A percentile compares a stretch with the other conserved stretches of the same genome.
phyloP scores from a whole-genome alignment of 2,329 filamentous ascomycete species.

The Seiridium cupressi region DNA sequence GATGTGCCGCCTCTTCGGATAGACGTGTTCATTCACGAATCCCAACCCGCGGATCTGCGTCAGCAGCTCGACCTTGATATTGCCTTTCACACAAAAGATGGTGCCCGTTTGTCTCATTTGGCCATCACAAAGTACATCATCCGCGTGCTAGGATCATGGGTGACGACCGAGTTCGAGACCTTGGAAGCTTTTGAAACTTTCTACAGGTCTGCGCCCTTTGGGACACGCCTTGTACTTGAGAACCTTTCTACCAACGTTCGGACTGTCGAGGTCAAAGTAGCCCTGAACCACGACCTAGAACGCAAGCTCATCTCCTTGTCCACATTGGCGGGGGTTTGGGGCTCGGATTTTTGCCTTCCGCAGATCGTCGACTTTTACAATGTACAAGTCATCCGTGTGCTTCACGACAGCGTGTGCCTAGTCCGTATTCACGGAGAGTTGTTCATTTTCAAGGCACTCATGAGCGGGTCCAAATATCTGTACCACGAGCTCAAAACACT shows the following conservation, averaged over 20 bases:
- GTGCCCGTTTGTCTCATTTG: constrained; percentile 42
- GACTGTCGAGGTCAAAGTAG: constrained; percentile 44
- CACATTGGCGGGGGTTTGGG: constrained; percentile 43
- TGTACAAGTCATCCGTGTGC: constrained; percentile 49
- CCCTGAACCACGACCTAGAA: constrained; percentile 52
- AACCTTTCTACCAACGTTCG: constrained; percentile 46
- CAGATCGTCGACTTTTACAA: constrained; percentile 46
- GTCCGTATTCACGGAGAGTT: constrained; percentile 40
- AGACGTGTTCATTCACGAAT: constrained; percentile 57
- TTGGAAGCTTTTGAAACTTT: constrained; percentile 25
- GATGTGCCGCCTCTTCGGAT: constrained; percentile 49
- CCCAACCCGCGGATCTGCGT: constrained; percentile 40
- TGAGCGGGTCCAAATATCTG: constrained; percentile 56
- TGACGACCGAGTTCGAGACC: constrained; percentile 29
- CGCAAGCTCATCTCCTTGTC: constrained; percentile 45
- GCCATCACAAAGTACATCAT: constrained; percentile 54
- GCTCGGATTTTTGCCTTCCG: constrained; percentile 37
- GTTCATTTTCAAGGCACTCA: constrained; percentile 58
- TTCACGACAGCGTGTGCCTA: constrained; percentile 59
- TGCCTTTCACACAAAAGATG: constrained; percentile 56
- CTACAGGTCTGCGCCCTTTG: constrained; percentile 52
- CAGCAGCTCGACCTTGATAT: constrained; percentile 46
- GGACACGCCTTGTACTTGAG: constrained; percentile 54
- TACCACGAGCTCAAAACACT: constrained; percentile 60
- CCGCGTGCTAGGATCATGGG: constrained; percentile 53